Evolutionary conservation across 2,329 filamentous ascomycete genomes (phyloP).

Genomic region (Fusarium algeriense): DNA sequence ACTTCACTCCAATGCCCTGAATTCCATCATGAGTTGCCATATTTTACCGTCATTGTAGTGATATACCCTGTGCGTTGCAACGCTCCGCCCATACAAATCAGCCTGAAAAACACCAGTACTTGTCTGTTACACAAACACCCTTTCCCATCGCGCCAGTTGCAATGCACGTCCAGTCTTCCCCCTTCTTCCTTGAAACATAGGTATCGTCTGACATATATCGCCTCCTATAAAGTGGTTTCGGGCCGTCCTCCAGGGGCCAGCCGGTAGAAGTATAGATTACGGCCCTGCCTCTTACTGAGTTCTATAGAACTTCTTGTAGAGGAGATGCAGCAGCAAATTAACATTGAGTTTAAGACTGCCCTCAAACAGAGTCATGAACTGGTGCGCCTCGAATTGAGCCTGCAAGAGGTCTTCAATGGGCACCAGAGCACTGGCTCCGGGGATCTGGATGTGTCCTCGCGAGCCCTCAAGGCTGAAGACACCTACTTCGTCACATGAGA

Average conservation of each 20-base stretch:
- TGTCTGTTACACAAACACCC: conserved; percentile 32
- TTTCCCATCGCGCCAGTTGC: conserved; percentile 43
- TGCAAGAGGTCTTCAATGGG: conserved; percentile 94
- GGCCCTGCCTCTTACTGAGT: conserved; percentile 63
- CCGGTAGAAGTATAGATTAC: conserved; percentile 17
- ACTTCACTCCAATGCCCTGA: conserved; percentile 34
- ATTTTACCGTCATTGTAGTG: conserved; percentile 40
- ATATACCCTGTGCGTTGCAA: conserved; percentile 35
- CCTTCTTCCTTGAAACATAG: conserved; percentile 31
- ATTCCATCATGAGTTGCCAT: conserved; percentile 40
- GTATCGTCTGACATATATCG: conserved; percentile 29
- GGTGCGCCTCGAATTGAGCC: conserved; percentile 96
- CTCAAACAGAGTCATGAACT: conserved; percentile 96
- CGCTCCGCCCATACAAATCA: conserved; percentile 40
- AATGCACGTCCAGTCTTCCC: conserved; percentile 43
- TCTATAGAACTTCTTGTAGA: conserved; percentile 99
- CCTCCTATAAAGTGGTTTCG: conserved; percentile 17
- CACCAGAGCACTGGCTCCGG: conserved; percentile 88
- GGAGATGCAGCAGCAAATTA: conserved; percentile 93
- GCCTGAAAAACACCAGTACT: conserved; percentile 43
- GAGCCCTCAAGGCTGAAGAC: conserved; percentile 93
- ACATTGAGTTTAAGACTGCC: conserved; percentile 89
- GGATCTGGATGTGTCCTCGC: conserved; percentile 93
- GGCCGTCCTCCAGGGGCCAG: conserved; percentile 33
- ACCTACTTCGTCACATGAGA: conserved; percentile 93